These are phyloP conservation scores for Penicillium egyptiacum DNA, from an alignment of 495 filamentous ascomycete species.

Conservation along the genomic window DNA sequence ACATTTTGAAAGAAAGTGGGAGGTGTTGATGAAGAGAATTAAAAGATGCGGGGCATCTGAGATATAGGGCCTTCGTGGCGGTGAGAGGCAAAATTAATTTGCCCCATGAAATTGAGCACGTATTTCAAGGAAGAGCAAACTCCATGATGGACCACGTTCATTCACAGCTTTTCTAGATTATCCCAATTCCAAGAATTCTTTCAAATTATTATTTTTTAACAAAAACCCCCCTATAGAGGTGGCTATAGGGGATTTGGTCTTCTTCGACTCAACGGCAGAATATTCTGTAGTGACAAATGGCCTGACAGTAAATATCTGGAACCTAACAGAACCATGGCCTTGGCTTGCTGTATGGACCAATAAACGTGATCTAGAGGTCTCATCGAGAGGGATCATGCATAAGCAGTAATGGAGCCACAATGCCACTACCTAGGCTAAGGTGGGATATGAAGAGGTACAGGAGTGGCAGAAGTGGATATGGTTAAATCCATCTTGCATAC, in stretches of 20 bases:
- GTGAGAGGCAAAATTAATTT: conserved; percentile 7
- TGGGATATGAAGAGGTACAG: not conserved
- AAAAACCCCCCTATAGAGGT: not conserved
- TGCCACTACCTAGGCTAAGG: not conserved
- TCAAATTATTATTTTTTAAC: not conserved
- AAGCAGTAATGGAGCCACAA: not conserved
- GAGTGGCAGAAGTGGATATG: not conserved
- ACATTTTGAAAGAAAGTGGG: conserved; percentile 15
- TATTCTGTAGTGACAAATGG: not conserved
- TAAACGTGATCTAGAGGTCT: not conserved
- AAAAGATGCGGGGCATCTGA: conserved; percentile 11
- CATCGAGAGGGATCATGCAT: not conserved
- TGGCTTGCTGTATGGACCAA: not conserved
- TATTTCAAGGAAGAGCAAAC: not conserved
- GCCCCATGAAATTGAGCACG: not conserved
- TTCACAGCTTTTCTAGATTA: not conserved
- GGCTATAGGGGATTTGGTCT: not conserved
- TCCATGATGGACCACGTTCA: not conserved
- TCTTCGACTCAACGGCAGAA: not conserved
- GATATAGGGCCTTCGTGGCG: conserved; percentile 7
- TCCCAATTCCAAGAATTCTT: not conserved
- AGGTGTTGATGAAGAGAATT: conserved; percentile 12
- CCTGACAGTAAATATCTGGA: not conserved
- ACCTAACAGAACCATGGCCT: too few species aligned
- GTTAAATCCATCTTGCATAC: not conserved